Base-by-base conservation (phyloP, 106 monocot species). In the Posidonia australis region DNA sequence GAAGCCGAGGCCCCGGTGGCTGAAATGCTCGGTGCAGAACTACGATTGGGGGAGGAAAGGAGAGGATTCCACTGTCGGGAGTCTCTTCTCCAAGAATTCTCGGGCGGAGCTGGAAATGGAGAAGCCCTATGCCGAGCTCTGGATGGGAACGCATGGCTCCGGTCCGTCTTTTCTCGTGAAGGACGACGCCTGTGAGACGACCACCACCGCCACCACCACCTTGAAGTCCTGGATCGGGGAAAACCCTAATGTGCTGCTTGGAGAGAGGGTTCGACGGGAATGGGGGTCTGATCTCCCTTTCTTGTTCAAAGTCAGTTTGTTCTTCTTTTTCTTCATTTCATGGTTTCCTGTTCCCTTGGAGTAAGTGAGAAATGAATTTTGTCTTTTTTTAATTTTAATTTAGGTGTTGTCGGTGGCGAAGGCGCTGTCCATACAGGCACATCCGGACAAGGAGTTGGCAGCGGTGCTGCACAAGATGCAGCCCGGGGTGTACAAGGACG, bases 101-200 rank as follows among this genome's bases (percentile, higher is more conserved):
- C 71, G n/a, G n/a, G 36, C 24, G 45, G 62, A 69, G 46, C 45
- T 83, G 24, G 77, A 77, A 13, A 44, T 24, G 0, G 76, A 49
- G 2, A 72, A 43, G 32, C 84, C 87, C 25, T 98, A 98, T 51
- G 98, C 98, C 23, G 98, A 91, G 79, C 63, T 98, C 42, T 98
- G 98, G 98, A 88, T 98, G 84, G 96, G 96, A 19, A 98, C 96
- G 27, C 96, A 98, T 60, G 71, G 59, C 1, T 82, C 90, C 2
- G 90, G 87, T 1, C 87, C 90, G 1, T 98, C 96, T 0, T 75
- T 74, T 23, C 41, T 96, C 17, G 62, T 72, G 41, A 48, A 3
- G 21, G 44, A 20, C 23, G 68, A 20, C 22, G 26, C 1, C 16
- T 13, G n/a, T 2, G 49, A 32, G 14, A 13, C 32, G 11, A 82